Evolutionary conservation across 176 grass and related monocot genomes (phyloP).

Genomic region (Thalia dealbata): DNA sequence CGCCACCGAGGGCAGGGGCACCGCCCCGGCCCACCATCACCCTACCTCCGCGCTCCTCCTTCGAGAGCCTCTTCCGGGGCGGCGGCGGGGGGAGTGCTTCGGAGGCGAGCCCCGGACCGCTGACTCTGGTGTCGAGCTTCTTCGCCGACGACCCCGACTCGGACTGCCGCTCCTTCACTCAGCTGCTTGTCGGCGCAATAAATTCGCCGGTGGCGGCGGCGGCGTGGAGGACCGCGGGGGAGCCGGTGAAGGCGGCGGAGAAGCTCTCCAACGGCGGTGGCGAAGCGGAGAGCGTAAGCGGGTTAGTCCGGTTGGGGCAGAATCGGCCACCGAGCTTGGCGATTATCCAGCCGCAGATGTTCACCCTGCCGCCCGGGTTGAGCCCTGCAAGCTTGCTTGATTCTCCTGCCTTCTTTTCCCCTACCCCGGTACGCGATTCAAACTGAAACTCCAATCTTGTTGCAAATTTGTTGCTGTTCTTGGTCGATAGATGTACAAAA

Average conservation of each 20-base stretch:
- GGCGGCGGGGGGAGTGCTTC: background rate
- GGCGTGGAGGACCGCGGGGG: background rate
- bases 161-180: slow-evolving; percentile 55
- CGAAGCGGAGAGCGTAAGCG: background rate
- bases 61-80: slow-evolving; percentile 29
- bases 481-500: background rate
- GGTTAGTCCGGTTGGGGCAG: background rate
- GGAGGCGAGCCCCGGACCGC: slow-evolving; percentile 36
- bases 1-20: background rate
- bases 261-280: background rate
- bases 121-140: slow-evolving; percentile 36
- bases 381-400: slow-evolving; percentile 33
- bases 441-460: background rate
- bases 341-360: slow-evolving; percentile 24
- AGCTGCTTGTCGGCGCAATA: slow-evolving; percentile 56
- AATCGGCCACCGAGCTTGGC: slow-evolving; percentile 13
- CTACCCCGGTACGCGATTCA: slow-evolving; percentile 6
- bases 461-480: background rate
- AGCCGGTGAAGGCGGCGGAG: background rate
- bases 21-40: slow-evolving; percentile 28
- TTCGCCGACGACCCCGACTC: slow-evolving; percentile 38
- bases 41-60: slow-evolving; percentile 30
- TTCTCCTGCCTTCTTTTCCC: slow-evolving; percentile 32
- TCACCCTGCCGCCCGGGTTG: slow-evolving; percentile 35
- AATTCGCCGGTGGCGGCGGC: slow-evolving; percentile 20